Evolutionary conservation across 163 green algal genomes (phyloP).

Genomic region (Scenedesmus sp.): DNA sequence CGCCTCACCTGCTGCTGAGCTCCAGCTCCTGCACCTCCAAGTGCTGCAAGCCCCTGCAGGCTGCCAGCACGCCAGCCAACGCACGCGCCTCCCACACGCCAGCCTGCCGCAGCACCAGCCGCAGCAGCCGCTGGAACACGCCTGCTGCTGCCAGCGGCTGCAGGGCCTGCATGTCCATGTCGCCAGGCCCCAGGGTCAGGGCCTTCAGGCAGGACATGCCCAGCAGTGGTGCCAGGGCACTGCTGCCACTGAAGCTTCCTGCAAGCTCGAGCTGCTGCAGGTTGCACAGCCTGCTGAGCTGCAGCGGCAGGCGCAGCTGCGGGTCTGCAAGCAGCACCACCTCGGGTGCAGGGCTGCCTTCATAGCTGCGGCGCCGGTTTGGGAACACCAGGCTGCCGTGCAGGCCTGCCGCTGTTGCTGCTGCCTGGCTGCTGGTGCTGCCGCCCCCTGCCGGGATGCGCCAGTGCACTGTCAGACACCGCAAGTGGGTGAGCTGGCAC

Average conservation of each 20-base stretch:
- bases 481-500: not conserved
- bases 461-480: constrained; percentile 16
- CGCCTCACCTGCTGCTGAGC: constrained; percentile 14
- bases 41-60: not conserved
- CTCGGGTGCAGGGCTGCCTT: not conserved
- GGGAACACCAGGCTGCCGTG: not conserved
- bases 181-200: not conserved
- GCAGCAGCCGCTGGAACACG: not conserved
- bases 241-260: not conserved
- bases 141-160: not conserved
- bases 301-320: not conserved
- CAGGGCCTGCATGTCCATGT: constrained; percentile 24
- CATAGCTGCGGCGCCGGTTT: constrained; percentile 34
- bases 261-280: constrained; percentile 21
- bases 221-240: not conserved
- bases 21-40: constrained; percentile 43
- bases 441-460: not conserved
- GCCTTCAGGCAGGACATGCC: not conserved
- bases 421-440: constrained; percentile 30
- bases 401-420: not conserved
- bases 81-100: not conserved
- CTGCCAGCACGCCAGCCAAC: constrained; percentile 8
- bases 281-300: not conserved
- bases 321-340: constrained; percentile 28
- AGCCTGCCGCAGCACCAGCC: constrained; percentile 27